Percentiles rank a stretch among this genome's conserved stretches.
These are phyloP conservation scores for Schizosaccharomyces octosporus DNA, from an alignment of 805 yeast genomes.

Conservation along the genomic window DNA sequence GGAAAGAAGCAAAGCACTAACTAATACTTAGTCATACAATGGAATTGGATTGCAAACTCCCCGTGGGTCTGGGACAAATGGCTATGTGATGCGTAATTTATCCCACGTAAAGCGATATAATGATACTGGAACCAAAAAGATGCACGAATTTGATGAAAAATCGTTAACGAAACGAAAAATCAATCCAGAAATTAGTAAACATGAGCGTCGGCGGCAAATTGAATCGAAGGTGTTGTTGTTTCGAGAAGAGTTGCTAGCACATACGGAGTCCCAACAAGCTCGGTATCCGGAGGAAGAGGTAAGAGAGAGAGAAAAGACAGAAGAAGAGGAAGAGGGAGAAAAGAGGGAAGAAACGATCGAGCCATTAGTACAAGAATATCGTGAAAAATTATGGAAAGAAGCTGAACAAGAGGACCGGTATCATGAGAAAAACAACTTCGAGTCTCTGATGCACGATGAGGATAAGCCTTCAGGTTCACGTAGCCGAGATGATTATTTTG, in stretches of 20 bases:
- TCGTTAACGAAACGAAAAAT: background rate
- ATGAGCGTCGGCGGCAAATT: background rate
- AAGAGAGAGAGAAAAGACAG: too few relatives aligned
- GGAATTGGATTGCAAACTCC: conserved; percentile 1
- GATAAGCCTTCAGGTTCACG: background rate
- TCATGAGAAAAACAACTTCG: background rate
- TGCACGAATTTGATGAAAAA: background rate
- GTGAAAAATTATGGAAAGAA: background rate
- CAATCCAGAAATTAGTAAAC: background rate
- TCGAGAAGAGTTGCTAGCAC: background rate
- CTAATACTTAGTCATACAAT: background rate
- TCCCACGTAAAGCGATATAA: background rate
- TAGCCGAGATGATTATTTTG: background rate
- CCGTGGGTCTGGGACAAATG: background rate
- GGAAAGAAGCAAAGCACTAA: background rate
- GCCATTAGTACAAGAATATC: background rate
- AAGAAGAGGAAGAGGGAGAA: too few relatives aligned
- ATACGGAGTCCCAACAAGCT: background rate
- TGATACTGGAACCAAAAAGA: background rate
- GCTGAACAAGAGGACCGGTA: background rate
- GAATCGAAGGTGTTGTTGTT: background rate
- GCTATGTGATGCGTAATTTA: background rate
- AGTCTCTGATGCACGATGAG: background rate
- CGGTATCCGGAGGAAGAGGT: background rate
- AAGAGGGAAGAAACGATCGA: background rate